phyloP scores from a whole-genome alignment of 2,329 filamentous ascomycete genomes.

The Pseudogymnoascus sp. region DNA sequence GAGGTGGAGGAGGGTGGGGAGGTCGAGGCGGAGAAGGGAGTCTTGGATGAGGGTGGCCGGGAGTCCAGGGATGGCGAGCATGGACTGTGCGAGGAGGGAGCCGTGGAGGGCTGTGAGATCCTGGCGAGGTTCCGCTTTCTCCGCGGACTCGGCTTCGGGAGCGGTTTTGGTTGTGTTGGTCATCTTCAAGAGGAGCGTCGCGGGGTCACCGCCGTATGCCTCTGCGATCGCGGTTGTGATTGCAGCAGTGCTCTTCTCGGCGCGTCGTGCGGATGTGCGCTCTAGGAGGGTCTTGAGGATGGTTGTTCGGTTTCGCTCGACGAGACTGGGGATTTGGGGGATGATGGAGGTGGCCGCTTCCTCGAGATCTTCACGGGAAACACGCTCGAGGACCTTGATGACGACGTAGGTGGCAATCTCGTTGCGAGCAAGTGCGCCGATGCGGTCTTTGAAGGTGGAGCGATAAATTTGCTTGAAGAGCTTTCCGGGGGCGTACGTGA shows the following conservation, averaged over 20 bases:
- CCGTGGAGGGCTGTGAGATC: conserved; percentile 57
- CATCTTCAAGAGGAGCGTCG: conserved; percentile 50
- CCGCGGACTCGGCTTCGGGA: conserved; percentile 29
- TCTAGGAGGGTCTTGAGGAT: conserved; percentile 79
- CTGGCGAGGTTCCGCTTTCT: conserved; percentile 26
- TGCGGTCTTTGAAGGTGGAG: conserved; percentile 70
- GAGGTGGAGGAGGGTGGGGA: conserved; percentile 53
- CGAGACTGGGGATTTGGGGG: conserved; percentile 64
- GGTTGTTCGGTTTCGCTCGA: conserved; percentile 68
- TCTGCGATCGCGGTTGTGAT: conserved; percentile 49
- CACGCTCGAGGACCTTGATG: conserved; percentile 70
- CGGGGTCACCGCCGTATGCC: conserved; percentile 45
- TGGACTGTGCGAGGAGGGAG: conserved; percentile 70
- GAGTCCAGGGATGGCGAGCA: conserved; percentile 66
- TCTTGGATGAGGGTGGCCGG: conserved; percentile 66
- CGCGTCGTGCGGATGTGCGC: conserved; percentile 62
- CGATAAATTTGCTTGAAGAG: conserved; percentile 83
- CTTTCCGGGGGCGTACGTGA: conserved; percentile 74
- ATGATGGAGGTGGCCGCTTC: conserved; percentile 64
- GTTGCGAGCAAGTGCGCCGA: conserved; percentile 76
- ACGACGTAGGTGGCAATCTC: conserved; percentile 86
- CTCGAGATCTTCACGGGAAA: conserved; percentile 79
- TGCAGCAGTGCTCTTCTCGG: conserved; percentile 41
- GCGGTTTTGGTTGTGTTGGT: conserved; percentile 45
- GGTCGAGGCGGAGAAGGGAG: conserved; percentile 54